A percentile compares a stretch with the other conserved stretches of the same genome.
These are phyloP conservation scores for Dactylonectria estremocensis DNA, from an alignment of 2,329 filamentous ascomycete species.

Conservation along the genomic window DNA sequence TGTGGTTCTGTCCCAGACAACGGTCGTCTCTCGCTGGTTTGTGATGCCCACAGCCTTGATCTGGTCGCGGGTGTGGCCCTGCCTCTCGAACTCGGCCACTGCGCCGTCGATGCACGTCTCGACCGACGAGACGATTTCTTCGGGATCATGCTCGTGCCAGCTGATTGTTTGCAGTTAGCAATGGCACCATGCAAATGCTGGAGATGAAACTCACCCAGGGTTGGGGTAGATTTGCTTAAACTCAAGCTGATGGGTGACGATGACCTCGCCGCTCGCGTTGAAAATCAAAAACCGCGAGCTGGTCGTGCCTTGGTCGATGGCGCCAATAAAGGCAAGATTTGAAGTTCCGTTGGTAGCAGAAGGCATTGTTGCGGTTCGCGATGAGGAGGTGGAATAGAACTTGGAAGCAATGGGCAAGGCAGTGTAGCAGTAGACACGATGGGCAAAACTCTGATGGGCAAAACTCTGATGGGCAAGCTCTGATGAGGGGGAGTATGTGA, in stretches of 20 bases:
- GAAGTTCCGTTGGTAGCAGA: constrained; percentile 47
- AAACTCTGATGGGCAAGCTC: background rate
- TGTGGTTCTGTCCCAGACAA: constrained; percentile 87
- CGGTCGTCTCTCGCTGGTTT: constrained; percentile 90
- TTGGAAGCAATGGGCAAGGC: constrained; percentile 33
- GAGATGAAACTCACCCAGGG: constrained; percentile 76
- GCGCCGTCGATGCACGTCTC: constrained; percentile 82
- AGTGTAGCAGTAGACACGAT: constrained; percentile 24
- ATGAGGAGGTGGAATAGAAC: constrained; percentile 26
- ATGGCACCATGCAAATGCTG: constrained; percentile 16
- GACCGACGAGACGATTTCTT: constrained; percentile 82
- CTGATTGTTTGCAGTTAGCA: constrained; percentile 61
- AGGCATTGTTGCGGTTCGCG: constrained; percentile 51
- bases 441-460: constrained; percentile 12
- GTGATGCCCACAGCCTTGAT: constrained; percentile 89
- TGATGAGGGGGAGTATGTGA: constrained; percentile 5
- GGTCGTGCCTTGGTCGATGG: constrained; percentile 94
- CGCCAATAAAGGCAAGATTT: constrained; percentile 76
- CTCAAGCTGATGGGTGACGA: constrained; percentile 89
- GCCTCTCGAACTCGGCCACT: constrained; percentile 78
- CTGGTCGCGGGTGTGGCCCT: constrained; percentile 76
- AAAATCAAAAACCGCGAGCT: constrained; percentile 89
- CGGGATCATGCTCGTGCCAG: constrained; percentile 92
- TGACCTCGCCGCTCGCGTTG: constrained; percentile 81
- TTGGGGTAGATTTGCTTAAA: constrained; percentile 88